phyloP scores from a whole-genome alignment of 1,139 yeast genomes.

The Hemisphaericaspora xylanilytica region DNA sequence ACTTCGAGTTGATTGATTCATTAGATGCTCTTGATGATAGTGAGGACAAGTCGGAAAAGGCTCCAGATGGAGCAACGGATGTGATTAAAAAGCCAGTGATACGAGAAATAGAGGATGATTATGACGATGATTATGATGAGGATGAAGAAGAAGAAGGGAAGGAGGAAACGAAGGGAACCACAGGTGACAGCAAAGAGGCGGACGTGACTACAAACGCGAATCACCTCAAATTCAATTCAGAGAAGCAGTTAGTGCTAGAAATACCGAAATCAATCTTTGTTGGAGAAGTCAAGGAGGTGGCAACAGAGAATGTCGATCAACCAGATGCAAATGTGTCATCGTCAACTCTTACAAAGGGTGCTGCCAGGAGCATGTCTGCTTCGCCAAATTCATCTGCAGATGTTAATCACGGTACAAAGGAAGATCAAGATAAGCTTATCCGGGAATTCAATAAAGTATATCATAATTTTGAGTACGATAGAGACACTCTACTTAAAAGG shows the following conservation, averaged over 20 bases:
- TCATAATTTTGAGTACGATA: conserved; percentile 81
- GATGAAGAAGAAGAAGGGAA: conserved; percentile 25
- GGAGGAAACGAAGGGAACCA: conserved; percentile 10
- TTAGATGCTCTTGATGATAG: conserved; percentile 25
- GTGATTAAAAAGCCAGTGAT: conserved; percentile 21
- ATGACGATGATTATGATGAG: conserved; percentile 40
- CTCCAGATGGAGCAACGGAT: conserved; percentile 19
- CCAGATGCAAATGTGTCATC: background rate
- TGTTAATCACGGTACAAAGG: conserved; percentile 15
- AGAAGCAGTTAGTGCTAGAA: conserved; percentile 29
- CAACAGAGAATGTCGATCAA: conserved; percentile 5
- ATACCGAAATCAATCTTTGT: conserved; percentile 30
- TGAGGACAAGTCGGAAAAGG: conserved; percentile 18
- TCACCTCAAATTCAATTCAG: conserved; percentile 21
- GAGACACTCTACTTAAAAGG: conserved; percentile 73
- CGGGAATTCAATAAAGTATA: conserved; percentile 58
- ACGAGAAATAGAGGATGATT: conserved; percentile 41
- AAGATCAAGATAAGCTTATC: conserved; percentile 39
- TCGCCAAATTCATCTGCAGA: conserved; percentile 5
- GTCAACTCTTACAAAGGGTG: conserved; percentile 9
- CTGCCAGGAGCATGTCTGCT: conserved; percentile 8
- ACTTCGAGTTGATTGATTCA: conserved; percentile 37
- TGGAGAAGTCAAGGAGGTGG: conserved; percentile 1
- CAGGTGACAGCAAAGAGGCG: conserved; percentile 5
- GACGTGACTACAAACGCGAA: background rate